Evolutionary conservation across 352 stramenopile genomes (phyloP), one percentile per base, ranked within the genome.

Genomic region (Pythium scleroteichum): DNA sequence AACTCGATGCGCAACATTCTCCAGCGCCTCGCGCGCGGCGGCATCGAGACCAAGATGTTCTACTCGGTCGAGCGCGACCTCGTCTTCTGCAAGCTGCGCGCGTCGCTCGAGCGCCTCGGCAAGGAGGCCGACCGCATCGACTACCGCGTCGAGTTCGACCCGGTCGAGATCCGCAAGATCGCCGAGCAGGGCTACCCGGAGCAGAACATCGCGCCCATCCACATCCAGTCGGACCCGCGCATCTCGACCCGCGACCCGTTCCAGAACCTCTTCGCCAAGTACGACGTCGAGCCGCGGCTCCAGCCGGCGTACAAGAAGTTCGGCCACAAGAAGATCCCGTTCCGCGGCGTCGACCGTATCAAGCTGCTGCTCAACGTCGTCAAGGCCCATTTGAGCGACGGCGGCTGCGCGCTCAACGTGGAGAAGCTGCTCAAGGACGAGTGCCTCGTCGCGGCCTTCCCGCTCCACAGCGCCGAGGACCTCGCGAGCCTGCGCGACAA

Each of bases 1-100:
- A 73, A 71, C 53, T 87, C 75, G 48, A 90, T 90, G 82, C 79
- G 82, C 64, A 78, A 65, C 16, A 79, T 92, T 32, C 73, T 92
- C 29, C 76, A 90, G 62, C 72, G 81, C 19, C 66, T 92, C 51
- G 82, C 79, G 22, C 69, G 69, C 29, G 82, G 78, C 27, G 82
- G 82, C 54, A 87, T 92, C 17, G 82, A 92, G 71, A 92, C 82
- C 72, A 89, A 90, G 64, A 89, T 92, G 78, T 92, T 89, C 42
- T 90, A 92, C 73, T 87, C 82, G 16, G 57, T 69, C 3, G 73
- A 85, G 46, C 78, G 80, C 51, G 76, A 85, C 17, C 71, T 82
- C 32, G 82, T 92, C 23, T 90, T 92, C 61, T 92, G 82, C 65
- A 92, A 92, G 62, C 64, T 92, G 42, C 79, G 82, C 26, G 79